Evolutionary conservation across 208 protist species (phyloP).

Genomic region (Spongospora subterranea): DNA sequence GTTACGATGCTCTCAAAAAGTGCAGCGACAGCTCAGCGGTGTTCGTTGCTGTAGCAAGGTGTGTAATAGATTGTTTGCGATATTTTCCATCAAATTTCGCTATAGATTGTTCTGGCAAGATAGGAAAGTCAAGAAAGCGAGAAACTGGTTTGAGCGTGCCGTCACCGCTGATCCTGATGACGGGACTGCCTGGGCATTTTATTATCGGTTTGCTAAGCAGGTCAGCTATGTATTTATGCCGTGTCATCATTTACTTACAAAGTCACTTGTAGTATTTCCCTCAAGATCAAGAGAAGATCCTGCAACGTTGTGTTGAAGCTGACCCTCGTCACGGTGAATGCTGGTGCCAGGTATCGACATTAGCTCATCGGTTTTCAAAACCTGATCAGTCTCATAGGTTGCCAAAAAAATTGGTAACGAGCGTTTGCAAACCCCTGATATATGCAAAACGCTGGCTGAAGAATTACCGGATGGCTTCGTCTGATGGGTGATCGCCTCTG

Average conservation of each 20-base stretch:
- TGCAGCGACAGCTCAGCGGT: constrained; percentile 81
- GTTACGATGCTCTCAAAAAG: constrained; percentile 80
- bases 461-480: background rate
- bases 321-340: constrained; percentile 57
- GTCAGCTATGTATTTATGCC: background rate
- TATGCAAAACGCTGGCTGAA: background rate
- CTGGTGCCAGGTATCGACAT: constrained; percentile 41
- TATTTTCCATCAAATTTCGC: background rate
- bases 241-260: background rate
- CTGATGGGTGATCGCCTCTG: background rate
- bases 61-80: background rate
- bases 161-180: constrained; percentile 75
- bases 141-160: constrained; percentile 80
- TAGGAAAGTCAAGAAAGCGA: constrained; percentile 80
- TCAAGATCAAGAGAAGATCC: background rate
- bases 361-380: background rate
- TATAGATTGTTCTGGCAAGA: constrained; percentile 81
- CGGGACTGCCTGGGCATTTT: constrained; percentile 85
- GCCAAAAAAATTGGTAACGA: constrained; percentile 16
- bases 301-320: constrained; percentile 56
- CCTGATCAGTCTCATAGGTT: background rate
- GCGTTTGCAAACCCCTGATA: constrained; percentile 10
- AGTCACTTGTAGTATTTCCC: background rate
- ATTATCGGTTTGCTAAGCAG: constrained; percentile 79
- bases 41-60: constrained; percentile 74